Conservation (phyloP, 179 eudicot genomes). For the Vitellaria paradoxa region DNA sequence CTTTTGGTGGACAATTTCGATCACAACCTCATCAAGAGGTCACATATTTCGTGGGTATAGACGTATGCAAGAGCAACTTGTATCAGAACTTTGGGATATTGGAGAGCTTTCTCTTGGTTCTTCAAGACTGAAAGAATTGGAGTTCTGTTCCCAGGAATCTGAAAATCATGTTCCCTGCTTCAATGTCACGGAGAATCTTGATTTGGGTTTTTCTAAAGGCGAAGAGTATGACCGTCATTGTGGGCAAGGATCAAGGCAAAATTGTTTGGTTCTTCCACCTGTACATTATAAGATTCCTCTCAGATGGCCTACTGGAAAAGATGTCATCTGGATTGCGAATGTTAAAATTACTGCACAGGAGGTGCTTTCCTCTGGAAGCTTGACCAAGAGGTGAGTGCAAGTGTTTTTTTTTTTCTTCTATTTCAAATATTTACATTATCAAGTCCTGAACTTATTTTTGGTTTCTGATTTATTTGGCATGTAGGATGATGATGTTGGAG, state of each 20-base stretch:
- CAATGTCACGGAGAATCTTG: constrained; percentile 68
- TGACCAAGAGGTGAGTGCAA: constrained; percentile 78
- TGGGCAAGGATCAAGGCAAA: constrained; percentile 31
- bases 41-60: constrained; percentile 67
- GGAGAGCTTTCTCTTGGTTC: constrained; percentile 83
- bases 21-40: constrained; percentile 68
- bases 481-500: constrained; percentile 99
- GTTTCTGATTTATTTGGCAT: constrained; percentile 12
- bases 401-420: constrained; percentile 3
- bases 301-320: constrained; percentile 96
- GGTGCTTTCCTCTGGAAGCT: constrained; percentile 95
- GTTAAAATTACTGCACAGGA: constrained; percentile 93
- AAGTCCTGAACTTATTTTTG: constrained; percentile 7
- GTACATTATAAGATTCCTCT: constrained; percentile 73
- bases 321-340: constrained; percentile 95
- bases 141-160: constrained; percentile 58
- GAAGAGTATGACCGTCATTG: constrained; percentile 73
- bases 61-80: constrained; percentile 83
- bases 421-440: background rate
- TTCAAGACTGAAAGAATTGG: constrained; percentile 64
- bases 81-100: constrained; percentile 75
- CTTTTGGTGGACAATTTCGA: constrained; percentile 87
- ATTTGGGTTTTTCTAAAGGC: constrained; percentile 43
- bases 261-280: constrained; percentile 79
- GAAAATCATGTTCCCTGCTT: constrained; percentile 90